phyloP scores from a whole-genome alignment of 2,329 filamentous ascomycete genomes.

The Penicillium brasilianum region DNA sequence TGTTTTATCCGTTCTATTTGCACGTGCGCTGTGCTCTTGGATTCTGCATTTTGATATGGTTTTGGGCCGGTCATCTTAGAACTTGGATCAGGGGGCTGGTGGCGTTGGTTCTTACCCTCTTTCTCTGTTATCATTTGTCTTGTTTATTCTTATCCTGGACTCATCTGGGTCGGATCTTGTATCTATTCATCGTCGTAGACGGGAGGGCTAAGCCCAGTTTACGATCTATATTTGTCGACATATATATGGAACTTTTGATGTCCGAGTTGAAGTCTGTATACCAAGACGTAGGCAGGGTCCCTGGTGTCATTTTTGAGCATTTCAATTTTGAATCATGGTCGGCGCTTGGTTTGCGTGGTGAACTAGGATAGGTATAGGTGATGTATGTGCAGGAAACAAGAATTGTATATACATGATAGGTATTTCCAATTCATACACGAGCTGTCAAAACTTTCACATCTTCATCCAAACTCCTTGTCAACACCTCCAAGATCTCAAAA shows the following conservation, averaged over 20 bases:
- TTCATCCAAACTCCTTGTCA: constrained; percentile 18
- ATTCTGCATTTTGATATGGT: constrained; percentile 18
- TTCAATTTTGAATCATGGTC: too few species aligned
- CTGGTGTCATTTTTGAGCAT: too few species aligned
- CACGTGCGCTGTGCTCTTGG: constrained; percentile 11
- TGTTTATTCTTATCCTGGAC: background rate
- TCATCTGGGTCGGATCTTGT: background rate
- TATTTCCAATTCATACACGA: background rate
- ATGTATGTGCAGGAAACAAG: background rate
- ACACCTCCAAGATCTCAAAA: constrained; percentile 13
- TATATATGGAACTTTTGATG: constrained; percentile 6
- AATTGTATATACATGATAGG: background rate
- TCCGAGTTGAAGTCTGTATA: too few species aligned
- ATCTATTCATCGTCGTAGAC: constrained; percentile 6
- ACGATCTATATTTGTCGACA: constrained; percentile 11
- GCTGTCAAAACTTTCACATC: constrained; percentile 2
- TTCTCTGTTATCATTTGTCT: background rate
- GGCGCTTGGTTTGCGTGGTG: too few species aligned
- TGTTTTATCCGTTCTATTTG: constrained; percentile 10
- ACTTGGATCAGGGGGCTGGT: constrained; percentile 19
- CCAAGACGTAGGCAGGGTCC: too few species aligned
- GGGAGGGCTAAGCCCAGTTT: constrained; percentile 1
- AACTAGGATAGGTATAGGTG: background rate
- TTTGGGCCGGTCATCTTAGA: constrained; percentile 27
- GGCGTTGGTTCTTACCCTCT: constrained; percentile 24